Evolutionary conservation across 768 basidiomycete genomes (phyloP).

Genomic region (Pleurotus ostreatus): DNA sequence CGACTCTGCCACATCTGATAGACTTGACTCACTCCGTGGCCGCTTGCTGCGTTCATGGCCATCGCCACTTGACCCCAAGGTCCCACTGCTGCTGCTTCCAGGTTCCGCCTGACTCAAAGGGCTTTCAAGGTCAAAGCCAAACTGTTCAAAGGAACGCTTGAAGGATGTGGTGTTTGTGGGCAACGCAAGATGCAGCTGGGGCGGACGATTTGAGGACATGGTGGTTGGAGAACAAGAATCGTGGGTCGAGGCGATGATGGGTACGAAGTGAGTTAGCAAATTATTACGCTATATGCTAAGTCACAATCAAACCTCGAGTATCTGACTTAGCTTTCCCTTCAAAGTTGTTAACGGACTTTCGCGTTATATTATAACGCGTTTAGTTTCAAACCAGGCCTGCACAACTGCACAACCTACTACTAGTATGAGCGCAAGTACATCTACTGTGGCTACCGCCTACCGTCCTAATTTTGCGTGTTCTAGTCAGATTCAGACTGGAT

Average conservation of each 20-base stretch:
- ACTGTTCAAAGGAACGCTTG: slow-evolving; percentile 58
- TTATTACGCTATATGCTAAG: too few species aligned
- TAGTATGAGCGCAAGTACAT: not conserved
- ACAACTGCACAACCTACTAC: too few species aligned
- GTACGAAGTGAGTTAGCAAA: too few species aligned
- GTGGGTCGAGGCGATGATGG: not conserved
- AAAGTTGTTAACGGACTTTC: not conserved
- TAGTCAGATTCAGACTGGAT: slow-evolving; percentile 58
- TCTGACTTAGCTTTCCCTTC: not conserved
- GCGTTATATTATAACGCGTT: too few species aligned
- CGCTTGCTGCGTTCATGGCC: slow-evolving; percentile 54
- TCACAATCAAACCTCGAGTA: not conserved
- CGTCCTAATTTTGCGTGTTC: not conserved
- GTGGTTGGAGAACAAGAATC: slow-evolving; percentile 13
- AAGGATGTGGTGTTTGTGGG: slow-evolving; percentile 49
- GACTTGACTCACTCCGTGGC: slow-evolving; percentile 50
- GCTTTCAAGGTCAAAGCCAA: slow-evolving; percentile 52
- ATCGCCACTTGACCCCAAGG: slow-evolving; percentile 17
- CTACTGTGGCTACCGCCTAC: not conserved
- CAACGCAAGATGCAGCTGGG: slow-evolving; percentile 50
- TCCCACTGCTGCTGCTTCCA: slow-evolving; percentile 20
- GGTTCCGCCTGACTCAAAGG: slow-evolving; percentile 25
- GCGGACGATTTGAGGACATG: slow-evolving; percentile 41
- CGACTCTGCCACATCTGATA: slow-evolving; percentile 32
- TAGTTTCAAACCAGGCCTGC: too few species aligned